Conservation (phyloP, 2,329 filamentous ascomycete genomes). For the Massarina eburnea region DNA sequence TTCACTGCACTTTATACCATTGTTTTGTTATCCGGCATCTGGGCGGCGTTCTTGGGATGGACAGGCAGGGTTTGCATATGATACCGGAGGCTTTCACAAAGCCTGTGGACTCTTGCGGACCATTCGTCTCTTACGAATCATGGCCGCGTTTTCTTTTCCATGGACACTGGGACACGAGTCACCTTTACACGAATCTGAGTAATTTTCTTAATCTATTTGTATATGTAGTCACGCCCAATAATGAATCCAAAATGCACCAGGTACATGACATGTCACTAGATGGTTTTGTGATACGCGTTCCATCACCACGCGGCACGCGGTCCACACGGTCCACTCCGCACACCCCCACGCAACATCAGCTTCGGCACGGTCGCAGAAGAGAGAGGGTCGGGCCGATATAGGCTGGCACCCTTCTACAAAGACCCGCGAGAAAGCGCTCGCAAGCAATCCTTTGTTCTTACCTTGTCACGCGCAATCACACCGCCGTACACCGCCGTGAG, state of each 20-base stretch:
- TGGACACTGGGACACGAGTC: not conserved
- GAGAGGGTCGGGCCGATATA: too few species aligned
- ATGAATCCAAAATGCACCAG: not conserved
- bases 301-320: too few species aligned
- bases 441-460: not conserved
- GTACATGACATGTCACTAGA: too few species aligned
- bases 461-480: slow-evolving; percentile 14
- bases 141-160: not conserved
- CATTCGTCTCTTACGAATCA: too few species aligned
- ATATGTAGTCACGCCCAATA: not conserved
- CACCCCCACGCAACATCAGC: not conserved
- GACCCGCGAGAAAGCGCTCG: not conserved
- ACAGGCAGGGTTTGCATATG: slow-evolving; percentile 7
- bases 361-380: too few species aligned
- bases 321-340: too few species aligned
- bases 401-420: not conserved
- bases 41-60: not conserved
- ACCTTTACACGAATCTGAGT: not conserved
- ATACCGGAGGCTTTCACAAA: slow-evolving; percentile 4
- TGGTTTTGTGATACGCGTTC: too few species aligned
- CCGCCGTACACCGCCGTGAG: too few species aligned
- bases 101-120: not conserved
- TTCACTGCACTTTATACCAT: not conserved
- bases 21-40: not conserved
- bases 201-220: not conserved